A percentile compares a stretch with the other conserved stretches of the same genome.
Evolutionary conservation across 2,329 filamentous ascomycete species (phyloP).

Genomic region (Cladobotryum protrusum): DNA sequence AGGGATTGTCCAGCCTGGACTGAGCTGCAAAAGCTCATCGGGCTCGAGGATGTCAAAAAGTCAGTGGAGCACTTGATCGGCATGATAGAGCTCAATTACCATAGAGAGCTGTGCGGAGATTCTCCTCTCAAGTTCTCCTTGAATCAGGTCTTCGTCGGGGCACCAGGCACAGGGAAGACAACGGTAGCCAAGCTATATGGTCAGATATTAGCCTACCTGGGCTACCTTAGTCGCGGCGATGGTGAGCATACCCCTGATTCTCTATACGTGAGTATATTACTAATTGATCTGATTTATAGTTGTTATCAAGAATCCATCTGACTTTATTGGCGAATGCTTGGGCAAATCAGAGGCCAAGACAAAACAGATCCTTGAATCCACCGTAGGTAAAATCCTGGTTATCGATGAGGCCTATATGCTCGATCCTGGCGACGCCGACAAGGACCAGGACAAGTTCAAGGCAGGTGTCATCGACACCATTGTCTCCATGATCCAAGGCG

Average conservation of each 20-base stretch:
- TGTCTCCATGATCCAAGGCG: constrained; percentile 65
- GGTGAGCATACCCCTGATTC: constrained; percentile 34
- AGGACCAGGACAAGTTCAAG: constrained; percentile 41
- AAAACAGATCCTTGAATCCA: constrained; percentile 59
- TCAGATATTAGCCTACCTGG: constrained; percentile 68
- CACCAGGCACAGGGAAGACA: constrained; percentile 66
- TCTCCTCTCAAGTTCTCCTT: constrained; percentile 45
- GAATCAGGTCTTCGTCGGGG: constrained; percentile 62
- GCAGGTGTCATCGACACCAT: constrained; percentile 66
- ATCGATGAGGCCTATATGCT: constrained; percentile 75
- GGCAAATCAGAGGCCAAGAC: constrained; percentile 65
- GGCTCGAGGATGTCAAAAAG: neutral
- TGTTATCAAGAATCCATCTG: constrained; percentile 62
- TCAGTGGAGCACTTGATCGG: neutral
- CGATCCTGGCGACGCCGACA: constrained; percentile 32
- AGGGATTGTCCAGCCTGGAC: neutral
- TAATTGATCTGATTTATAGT: constrained; percentile 39
- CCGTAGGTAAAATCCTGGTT: constrained; percentile 65
- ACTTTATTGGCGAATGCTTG: constrained; percentile 59
- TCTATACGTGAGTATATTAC: too few species aligned
- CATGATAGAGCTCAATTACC: neutral
- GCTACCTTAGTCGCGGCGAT: constrained; percentile 57
- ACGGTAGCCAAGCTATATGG: constrained; percentile 66
- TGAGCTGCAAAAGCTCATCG: neutral
- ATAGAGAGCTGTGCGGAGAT: neutral